phyloP scores from a whole-genome alignment of 1,139 yeast genomes.

The Candida neerlandica region DNA sequence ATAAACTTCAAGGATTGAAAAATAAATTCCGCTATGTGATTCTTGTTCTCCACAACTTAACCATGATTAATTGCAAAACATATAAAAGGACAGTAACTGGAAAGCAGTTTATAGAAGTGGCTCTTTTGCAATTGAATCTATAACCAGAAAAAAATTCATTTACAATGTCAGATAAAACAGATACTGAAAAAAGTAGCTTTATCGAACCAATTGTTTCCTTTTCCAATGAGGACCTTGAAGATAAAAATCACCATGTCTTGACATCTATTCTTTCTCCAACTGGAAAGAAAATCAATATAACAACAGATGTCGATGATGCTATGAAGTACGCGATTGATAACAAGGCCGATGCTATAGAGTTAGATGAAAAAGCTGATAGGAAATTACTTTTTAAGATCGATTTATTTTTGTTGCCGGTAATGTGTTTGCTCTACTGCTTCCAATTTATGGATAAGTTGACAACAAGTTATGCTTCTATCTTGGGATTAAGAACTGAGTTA shows the following conservation, averaged over 20 bases:
- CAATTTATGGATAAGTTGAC: conserved; percentile 71
- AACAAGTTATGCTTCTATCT: conserved; percentile 59
- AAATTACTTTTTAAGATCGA: conserved; percentile 51
- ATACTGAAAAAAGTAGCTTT: neutral
- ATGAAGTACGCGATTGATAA: conserved; percentile 28
- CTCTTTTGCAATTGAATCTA: too few relatives aligned
- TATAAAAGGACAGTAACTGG: too few relatives aligned
- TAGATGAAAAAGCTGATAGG: conserved; percentile 21
- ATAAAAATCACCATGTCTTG: conserved; percentile 20
- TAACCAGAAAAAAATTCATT: too few relatives aligned
- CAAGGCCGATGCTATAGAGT: conserved; percentile 19
- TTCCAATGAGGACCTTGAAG: conserved; percentile 10
- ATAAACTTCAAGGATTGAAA: too few relatives aligned
- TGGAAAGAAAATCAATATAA: conserved; percentile 31
- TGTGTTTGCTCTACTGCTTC: conserved; percentile 55
- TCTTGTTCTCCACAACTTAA: too few relatives aligned
- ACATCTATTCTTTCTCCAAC: conserved; percentile 29
- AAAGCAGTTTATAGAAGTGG: too few relatives aligned
- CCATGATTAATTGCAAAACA: too few relatives aligned
- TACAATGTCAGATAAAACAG: neutral
- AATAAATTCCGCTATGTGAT: too few relatives aligned
- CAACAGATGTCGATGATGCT: conserved; percentile 39
- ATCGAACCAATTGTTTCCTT: conserved; percentile 12
- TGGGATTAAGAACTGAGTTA: conserved; percentile 54
- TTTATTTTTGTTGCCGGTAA: conserved; percentile 52